Evolutionary conservation across 2,329 filamentous ascomycete species (phyloP), one percentile per base, ranked within the genome.

Genomic region (Tolypocladium nubicola): DNA sequence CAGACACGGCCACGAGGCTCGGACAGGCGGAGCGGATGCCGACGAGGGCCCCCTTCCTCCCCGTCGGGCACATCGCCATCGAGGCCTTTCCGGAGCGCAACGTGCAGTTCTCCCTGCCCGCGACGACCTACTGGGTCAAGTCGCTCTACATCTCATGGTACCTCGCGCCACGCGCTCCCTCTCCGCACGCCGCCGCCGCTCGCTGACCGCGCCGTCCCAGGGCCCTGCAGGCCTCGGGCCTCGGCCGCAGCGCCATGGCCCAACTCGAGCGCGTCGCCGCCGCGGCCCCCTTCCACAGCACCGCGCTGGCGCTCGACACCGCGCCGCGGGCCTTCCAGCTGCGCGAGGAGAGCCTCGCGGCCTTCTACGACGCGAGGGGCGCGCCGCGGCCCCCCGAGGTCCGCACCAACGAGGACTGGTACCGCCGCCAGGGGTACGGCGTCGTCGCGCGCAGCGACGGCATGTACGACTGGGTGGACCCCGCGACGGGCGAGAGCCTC

Each of bases 31-130:
- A 61, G 35, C 62, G 71, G 40, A 61, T 65, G 16, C 68, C 73
- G 33, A 71, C 68, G 21, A 58, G 58, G 19, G 59, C 56, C 19
- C 52, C 58, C 35, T 75, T 75, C 61, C 57, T 64, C 6, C 73
- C 75, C n/a, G 66, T 76, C 53, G 74, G 75, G 13, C 74, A 76
- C 63, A 66, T 74, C 21, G 71, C 69, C 9, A 64, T 76, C 4
- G 71, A 73, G 49, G 53, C 66, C 21, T 67, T 68, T 23, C 61
- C 67, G 2, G 64, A 68, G 2, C 63, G 68, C 14, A 66, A 74
- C 57, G 57, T 55, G 40, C 56, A 64, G 52, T 64, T 74, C 41
- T 66, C 63, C 26, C 65, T 74, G 39, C 67, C 68, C 21, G 59
- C 62, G 16, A 65, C 62, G 14, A 71, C 70, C 5, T 63, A 71